phyloP scores from a whole-genome alignment of 805 yeast species.

The Wickerhamiella dianesei region DNA sequence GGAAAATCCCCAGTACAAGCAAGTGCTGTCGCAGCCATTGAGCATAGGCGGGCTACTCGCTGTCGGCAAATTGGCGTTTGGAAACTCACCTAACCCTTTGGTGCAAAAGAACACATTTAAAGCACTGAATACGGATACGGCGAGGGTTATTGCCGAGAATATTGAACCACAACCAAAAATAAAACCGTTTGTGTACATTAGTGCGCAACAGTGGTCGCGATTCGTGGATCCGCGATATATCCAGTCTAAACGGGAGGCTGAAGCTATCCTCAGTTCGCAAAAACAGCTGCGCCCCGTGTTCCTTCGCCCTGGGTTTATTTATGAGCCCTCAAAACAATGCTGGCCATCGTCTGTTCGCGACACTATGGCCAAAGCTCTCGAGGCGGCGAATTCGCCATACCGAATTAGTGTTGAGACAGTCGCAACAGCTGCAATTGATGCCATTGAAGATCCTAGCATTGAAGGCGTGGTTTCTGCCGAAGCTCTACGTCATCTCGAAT shows the following conservation, averaged over 20 bases:
- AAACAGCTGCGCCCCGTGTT: slow-evolving; percentile 45
- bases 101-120: slow-evolving; percentile 8
- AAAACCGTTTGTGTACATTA: slow-evolving; percentile 51
- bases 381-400: slow-evolving; percentile 31
- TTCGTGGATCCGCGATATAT: slow-evolving; percentile 59
- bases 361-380: slow-evolving; percentile 33
- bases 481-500: slow-evolving; percentile 21
- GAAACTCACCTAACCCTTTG: slow-evolving; percentile 28
- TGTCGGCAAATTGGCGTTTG: slow-evolving; percentile 18
- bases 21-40: slow-evolving; percentile 21
- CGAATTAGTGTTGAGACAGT: slow-evolving; percentile 45
- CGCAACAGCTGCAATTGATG: slow-evolving; percentile 43
- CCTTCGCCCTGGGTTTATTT: slow-evolving; percentile 75
- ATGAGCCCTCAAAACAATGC: slow-evolving; percentile 14
- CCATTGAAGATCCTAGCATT: slow-evolving; percentile 36
- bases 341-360: slow-evolving; percentile 26
- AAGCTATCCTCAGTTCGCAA: slow-evolving; percentile 32
- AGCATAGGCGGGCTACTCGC: slow-evolving; percentile 6
- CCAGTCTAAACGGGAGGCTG: slow-evolving; percentile 66
- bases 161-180: slow-evolving; percentile 2
- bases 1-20: slow-evolving; percentile 57
- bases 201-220: slow-evolving; percentile 66
- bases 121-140: slow-evolving; percentile 6
- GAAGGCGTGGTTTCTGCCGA: slow-evolving; percentile 49
- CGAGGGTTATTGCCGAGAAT: slow-evolving; percentile 2